These are phyloP conservation scores for Ilex paraguariensis DNA, from an alignment of 305 asterid species.

Conservation along the genomic window DNA sequence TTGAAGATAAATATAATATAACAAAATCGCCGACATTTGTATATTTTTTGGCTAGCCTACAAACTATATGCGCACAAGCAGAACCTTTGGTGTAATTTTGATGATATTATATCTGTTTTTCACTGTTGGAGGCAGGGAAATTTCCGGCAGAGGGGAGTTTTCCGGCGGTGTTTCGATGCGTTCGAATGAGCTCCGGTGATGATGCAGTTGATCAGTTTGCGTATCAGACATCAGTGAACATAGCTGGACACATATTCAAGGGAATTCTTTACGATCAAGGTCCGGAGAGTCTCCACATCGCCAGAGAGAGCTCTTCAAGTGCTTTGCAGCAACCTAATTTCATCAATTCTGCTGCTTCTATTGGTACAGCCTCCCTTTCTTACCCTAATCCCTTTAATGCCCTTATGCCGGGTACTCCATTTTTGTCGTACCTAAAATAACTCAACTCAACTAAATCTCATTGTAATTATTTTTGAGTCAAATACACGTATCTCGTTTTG, in stretches of 20 bases:
- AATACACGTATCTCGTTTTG: too few relatives aligned
- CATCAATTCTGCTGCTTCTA: neutral
- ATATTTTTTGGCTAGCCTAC: too few relatives aligned
- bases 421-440: neutral
- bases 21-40: too few relatives aligned
- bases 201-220: conserved; percentile 22
- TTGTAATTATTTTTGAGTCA: too few relatives aligned
- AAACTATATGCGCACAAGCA: neutral
- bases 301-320: conserved; percentile 2
- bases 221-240: conserved; percentile 23
- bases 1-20: too few relatives aligned
- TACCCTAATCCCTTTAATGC: conserved; percentile 9
- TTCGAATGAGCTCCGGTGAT: conserved; percentile 17
- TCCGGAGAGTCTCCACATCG: neutral
- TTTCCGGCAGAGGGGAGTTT: conserved; percentile 21
- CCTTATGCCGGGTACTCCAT: conserved; percentile 4
- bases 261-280: conserved; percentile 29
- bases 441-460: too few relatives aligned
- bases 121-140: conserved; percentile 8
- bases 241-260: conserved; percentile 27
- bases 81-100: neutral
- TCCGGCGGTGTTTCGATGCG: conserved; percentile 22
- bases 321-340: neutral
- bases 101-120: neutral
- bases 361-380: neutral